phyloP scores from a whole-genome alignment of 2,329 filamentous ascomycete species.

The Paraphoma chrysanthemicola region DNA sequence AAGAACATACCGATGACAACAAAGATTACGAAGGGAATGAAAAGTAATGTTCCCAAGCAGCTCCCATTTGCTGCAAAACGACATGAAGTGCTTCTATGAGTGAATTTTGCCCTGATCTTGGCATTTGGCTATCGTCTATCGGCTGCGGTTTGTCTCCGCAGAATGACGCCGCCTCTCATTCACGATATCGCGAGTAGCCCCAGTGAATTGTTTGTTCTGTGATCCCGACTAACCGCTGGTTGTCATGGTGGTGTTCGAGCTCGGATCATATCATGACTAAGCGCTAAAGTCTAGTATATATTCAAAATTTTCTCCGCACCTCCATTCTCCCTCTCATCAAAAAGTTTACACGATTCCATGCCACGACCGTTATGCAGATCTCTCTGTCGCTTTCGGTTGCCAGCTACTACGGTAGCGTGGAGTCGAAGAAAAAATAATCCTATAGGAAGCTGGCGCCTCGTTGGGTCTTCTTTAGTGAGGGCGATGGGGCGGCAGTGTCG shows the following conservation, averaged over 20 bases:
- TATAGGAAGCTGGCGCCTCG: slow-evolving; percentile 74
- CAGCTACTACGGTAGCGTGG: slow-evolving; percentile 67
- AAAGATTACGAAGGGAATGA: background rate
- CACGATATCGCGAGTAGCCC: background rate
- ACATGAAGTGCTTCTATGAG: background rate
- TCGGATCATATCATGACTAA: background rate
- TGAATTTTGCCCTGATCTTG: background rate
- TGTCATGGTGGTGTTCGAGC: background rate
- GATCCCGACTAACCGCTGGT: background rate
- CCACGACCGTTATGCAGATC: slow-evolving; percentile 68
- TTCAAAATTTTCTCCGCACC: slow-evolving; percentile 4
- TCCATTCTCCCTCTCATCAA: slow-evolving; percentile 61
- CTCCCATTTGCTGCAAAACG: background rate
- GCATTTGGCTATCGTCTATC: background rate
- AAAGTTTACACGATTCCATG: slow-evolving; percentile 65
- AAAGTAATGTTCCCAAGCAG: slow-evolving; percentile 1
- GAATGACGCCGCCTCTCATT: background rate
- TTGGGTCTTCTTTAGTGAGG: slow-evolving; percentile 73
- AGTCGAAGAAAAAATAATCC: slow-evolving; percentile 66
- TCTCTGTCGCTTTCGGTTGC: slow-evolving; percentile 69
- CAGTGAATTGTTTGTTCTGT: background rate
- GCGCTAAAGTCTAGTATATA: background rate
- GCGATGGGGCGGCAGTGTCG: slow-evolving; percentile 75
- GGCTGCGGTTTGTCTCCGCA: background rate
- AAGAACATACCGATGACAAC: slow-evolving; percentile 2